A percentile compares a stretch with the other conserved stretches of the same genome.
These are phyloP conservation scores for Balamuthia mandrillaris DNA, from an alignment of 208 protist species.

Conservation along the genomic window DNA sequence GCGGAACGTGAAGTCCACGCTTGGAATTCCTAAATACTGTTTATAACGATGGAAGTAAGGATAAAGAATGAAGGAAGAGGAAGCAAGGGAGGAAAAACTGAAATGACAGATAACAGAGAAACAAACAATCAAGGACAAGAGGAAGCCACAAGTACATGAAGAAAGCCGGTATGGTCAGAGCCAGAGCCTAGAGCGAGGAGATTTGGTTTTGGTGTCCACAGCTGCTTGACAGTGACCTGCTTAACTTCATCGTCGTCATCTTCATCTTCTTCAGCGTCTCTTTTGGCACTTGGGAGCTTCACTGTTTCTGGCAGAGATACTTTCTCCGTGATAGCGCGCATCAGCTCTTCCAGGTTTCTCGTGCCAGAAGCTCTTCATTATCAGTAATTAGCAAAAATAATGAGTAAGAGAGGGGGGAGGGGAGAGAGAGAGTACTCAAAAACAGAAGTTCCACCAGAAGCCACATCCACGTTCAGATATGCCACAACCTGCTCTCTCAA, in stretches of 20 bases:
- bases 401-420: background rate
- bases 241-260: too few relatives aligned
- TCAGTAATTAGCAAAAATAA: background rate
- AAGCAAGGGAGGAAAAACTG: background rate
- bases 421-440: background rate
- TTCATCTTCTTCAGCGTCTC: too few relatives aligned
- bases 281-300: background rate
- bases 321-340: too few relatives aligned
- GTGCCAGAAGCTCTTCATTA: too few relatives aligned
- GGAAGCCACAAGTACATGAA: slow-evolving; percentile 12
- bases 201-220: too few relatives aligned
- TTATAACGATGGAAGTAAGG: background rate
- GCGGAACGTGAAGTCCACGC: background rate
- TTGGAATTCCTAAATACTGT: background rate
- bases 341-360: too few relatives aligned
- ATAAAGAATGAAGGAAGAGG: background rate
- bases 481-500: background rate
- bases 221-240: too few relatives aligned
- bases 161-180: too few relatives aligned
- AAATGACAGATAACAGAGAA: background rate
- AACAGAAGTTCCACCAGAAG: background rate
- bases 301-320: background rate
- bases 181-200: too few relatives aligned
- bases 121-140: background rate
- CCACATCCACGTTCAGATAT: slow-evolving; percentile 40